phyloP scores from a whole-genome alignment of 495 filamentous ascomycete genomes.

The Ascobolus immersus region DNA sequence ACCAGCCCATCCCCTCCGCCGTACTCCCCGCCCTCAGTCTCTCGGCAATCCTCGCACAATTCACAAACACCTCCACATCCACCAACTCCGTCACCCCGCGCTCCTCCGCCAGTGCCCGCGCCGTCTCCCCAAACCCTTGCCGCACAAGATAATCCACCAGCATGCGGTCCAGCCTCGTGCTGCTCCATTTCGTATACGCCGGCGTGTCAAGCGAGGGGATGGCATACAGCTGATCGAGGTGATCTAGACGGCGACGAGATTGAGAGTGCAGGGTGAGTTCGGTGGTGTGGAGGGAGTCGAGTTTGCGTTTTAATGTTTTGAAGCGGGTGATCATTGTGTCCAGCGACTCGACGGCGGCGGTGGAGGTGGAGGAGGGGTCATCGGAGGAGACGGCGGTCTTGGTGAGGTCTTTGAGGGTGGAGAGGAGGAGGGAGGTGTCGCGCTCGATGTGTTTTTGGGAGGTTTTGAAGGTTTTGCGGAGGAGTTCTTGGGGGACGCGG shows the following conservation, averaged over 20 bases:
- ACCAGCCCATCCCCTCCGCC: conserved; percentile 65
- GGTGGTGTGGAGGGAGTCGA: conserved; percentile 49
- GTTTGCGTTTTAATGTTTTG: conserved; percentile 67
- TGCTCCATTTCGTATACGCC: conserved; percentile 79
- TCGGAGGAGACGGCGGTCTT: conserved; percentile 31
- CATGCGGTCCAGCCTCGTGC: conserved; percentile 52
- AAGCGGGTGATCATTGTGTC: conserved; percentile 65
- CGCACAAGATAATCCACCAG: conserved; percentile 76
- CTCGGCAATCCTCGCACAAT: conserved; percentile 48
- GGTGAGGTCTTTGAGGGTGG: conserved; percentile 40
- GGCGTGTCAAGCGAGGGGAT: conserved; percentile 72
- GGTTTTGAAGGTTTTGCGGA: conserved; percentile 75
- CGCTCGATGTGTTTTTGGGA: conserved; percentile 62
- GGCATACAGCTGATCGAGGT: conserved; percentile 51
- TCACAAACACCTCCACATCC: conserved; percentile 67
- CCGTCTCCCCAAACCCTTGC: conserved; percentile 57
- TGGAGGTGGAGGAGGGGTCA: conserved; percentile 22
- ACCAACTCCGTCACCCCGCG: conserved; percentile 54
- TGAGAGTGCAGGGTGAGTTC: conserved; percentile 48
- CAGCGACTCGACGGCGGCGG: conserved; percentile 47
- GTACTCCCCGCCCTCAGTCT: conserved; percentile 46
- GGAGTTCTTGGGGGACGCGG: conserved; percentile 68
- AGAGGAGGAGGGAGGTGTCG: conserved; percentile 42
- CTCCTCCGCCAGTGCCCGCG: conserved; percentile 42
- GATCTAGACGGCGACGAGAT: conserved; percentile 46